Conservation (phyloP, 306 rosid species). For the Acmispon strigosus region DNA sequence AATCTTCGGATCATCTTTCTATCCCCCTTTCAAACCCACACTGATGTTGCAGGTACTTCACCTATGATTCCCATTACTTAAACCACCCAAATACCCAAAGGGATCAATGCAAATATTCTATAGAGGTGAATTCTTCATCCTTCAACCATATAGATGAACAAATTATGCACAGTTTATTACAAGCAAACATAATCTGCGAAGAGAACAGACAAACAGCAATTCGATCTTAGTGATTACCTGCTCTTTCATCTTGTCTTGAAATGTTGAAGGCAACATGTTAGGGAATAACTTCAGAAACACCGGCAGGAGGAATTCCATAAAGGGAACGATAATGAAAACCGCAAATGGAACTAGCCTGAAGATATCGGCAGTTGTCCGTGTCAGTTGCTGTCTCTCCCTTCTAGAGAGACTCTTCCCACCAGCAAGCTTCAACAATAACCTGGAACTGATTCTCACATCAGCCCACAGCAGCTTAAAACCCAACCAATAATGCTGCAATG, state of each 20-base stretch:
- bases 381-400: constrained; percentile 90
- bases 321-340: constrained; percentile 83
- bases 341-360: constrained; percentile 91
- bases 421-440: constrained; percentile 80
- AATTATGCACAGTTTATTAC: neutral
- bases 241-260: constrained; percentile 94
- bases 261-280: constrained; percentile 93
- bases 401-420: constrained; percentile 89
- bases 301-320: constrained; percentile 85
- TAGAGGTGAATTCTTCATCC: too few species aligned
- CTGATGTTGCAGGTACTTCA: too few species aligned
- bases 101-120: too few species aligned
- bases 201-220: constrained; percentile 11
- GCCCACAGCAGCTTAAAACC: constrained; percentile 79
- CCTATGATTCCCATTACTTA: too few species aligned
- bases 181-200: constrained; percentile 1
- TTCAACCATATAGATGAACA: too few species aligned
- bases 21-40: too few species aligned
- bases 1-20: too few species aligned
- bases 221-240: constrained; percentile 43
- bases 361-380: constrained; percentile 84
- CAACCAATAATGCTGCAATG: constrained; percentile 89
- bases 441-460: constrained; percentile 79
- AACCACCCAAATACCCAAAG: too few species aligned
- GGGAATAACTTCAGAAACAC: constrained; percentile 86